Conservation (phyloP, 2,329 filamentous ascomycete genomes). For the Colletotrichum costaricense region DNA sequence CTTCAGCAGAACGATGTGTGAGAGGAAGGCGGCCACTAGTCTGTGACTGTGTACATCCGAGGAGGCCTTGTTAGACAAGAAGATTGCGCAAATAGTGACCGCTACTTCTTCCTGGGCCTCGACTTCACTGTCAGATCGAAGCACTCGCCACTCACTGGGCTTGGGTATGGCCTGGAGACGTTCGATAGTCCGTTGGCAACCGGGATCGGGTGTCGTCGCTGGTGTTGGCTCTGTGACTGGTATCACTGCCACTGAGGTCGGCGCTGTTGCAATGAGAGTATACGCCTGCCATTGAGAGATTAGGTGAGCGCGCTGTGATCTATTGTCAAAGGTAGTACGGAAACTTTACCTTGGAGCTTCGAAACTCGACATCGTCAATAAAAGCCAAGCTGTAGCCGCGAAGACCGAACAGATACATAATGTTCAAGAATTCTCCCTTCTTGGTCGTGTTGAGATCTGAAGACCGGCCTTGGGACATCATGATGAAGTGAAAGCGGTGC, state of each 20-base stretch:
- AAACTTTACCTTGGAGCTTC: constrained; percentile 68
- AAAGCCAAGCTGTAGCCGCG: constrained; percentile 71
- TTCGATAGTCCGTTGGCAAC: not conserved
- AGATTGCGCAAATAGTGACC: not conserved
- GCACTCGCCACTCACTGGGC: not conserved
- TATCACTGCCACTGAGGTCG: not conserved
- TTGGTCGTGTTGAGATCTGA: not conserved
- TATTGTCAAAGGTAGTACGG: not conserved
- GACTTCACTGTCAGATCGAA: not conserved
- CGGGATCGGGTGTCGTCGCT: not conserved
- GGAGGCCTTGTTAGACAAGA: not conserved
- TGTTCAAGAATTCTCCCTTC: constrained; percentile 45
- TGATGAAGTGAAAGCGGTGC: constrained; percentile 72
- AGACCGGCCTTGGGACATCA: constrained; percentile 46
- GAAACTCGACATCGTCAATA: constrained; percentile 71
- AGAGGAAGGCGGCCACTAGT: constrained; percentile 14
- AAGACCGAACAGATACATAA: constrained; percentile 66
- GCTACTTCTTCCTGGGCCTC: not conserved
- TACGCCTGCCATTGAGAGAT: not conserved
- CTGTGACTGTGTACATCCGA: not conserved
- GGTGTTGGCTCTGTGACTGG: not conserved
- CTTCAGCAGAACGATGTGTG: constrained; percentile 10
- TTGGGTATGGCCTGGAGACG: not conserved
- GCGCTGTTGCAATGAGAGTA: not conserved
- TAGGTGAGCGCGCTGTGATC: not conserved